Percentiles rank a stretch among this genome's conserved stretches.
Evolutionary conservation across 1,139 yeast species (phyloP).

Genomic region (Pichia sp.): DNA sequence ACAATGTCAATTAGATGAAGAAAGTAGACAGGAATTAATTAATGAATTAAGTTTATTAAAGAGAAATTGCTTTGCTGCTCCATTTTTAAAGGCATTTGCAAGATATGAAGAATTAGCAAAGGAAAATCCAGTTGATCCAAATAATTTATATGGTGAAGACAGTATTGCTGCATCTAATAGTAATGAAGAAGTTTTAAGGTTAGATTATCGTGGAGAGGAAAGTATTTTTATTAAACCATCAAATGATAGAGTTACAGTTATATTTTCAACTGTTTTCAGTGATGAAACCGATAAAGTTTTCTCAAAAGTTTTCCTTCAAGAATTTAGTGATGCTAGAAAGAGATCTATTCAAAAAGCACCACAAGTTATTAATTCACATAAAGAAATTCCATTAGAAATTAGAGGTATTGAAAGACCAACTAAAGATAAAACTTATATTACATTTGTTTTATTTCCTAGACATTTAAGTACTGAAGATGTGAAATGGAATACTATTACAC

Average conservation of each 20-base stretch:
- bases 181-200: slow-evolving; percentile 57
- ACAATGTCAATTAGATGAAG: slow-evolving; percentile 30
- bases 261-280: slow-evolving; percentile 87
- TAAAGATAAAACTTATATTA: slow-evolving; percentile 63
- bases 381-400: slow-evolving; percentile 91
- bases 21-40: slow-evolving; percentile 35
- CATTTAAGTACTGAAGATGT: slow-evolving; percentile 63
- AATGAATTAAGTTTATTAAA: slow-evolving; percentile 67
- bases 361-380: slow-evolving; percentile 86
- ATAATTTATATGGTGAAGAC: slow-evolving; percentile 37
- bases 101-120: slow-evolving; percentile 68
- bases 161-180: slow-evolving; percentile 36
- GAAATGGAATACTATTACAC: slow-evolving; percentile 79
- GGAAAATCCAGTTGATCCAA: slow-evolving; percentile 40
- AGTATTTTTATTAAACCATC: slow-evolving; percentile 87
- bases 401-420: slow-evolving; percentile 33
- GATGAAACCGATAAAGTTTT: slow-evolving; percentile 96
- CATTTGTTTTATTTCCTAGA: slow-evolving; percentile 70
- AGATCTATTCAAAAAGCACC: slow-evolving; percentile 98
- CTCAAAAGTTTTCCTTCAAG: slow-evolving; percentile 93
- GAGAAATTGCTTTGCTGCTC: slow-evolving; percentile 86
- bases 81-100: slow-evolving; percentile 79
- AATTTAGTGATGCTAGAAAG: slow-evolving; percentile 94
- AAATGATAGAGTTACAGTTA: slow-evolving; percentile 93
- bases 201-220: slow-evolving; percentile 91